Conservation (phyloP, 331 rosid genomes). For the Prunus yedoensis region DNA sequence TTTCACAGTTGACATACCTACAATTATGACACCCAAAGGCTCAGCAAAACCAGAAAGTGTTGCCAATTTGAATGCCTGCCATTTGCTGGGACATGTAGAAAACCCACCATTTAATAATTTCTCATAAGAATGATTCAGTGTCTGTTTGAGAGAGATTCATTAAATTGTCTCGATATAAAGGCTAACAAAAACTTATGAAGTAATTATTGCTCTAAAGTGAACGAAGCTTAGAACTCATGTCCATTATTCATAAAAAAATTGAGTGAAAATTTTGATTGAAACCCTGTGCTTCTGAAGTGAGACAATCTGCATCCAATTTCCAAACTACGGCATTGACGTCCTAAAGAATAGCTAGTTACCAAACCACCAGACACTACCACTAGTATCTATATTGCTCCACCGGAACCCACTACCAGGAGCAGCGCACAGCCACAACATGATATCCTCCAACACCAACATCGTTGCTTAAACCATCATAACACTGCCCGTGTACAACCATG, state of each 20-base stretch:
- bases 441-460: too few species aligned
- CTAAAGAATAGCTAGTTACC: too few species aligned
- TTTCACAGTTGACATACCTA: constrained; percentile 53
- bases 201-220: not conserved
- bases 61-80: constrained; percentile 99
- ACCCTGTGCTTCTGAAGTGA: too few species aligned
- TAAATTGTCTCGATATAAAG: not conserved
- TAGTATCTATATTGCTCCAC: too few species aligned
- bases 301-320: too few species aligned
- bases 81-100: constrained; percentile 60
- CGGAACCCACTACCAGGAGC: too few species aligned
- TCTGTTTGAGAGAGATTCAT: constrained; percentile 17
- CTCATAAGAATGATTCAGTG: constrained; percentile 19
- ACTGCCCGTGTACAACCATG: too few species aligned
- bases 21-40: constrained; percentile 93
- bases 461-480: too few species aligned
- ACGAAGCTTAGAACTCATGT: not conserved
- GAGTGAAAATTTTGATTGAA: not conserved
- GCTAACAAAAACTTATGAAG: not conserved
- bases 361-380: too few species aligned
- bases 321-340: too few species aligned
- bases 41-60: constrained; percentile 99
- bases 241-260: not conserved
- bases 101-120: constrained; percentile 16
- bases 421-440: too few species aligned